A percentile compares a stretch with the other conserved stretches of the same genome.
These are phyloP conservation scores for Euphorbia pulcherrima DNA, from an alignment of 345 rosid genomes.

Conservation along the genomic window DNA sequence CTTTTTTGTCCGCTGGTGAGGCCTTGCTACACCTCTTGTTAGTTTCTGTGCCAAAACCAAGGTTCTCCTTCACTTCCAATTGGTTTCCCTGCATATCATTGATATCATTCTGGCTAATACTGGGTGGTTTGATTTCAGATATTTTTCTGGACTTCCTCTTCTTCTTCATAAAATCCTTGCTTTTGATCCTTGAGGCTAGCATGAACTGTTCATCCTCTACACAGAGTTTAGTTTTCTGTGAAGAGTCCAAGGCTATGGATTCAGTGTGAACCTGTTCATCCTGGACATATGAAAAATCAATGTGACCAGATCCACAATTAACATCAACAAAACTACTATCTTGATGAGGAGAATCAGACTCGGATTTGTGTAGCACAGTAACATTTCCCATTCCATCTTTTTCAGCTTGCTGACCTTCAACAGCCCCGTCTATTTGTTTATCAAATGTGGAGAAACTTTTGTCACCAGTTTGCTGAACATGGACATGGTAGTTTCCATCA, in stretches of 20 bases:
- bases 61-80: constrained; percentile 24
- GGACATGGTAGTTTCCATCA: constrained; percentile 32
- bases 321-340: constrained; percentile 31
- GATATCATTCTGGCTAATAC: constrained; percentile 33
- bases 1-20: constrained; percentile 24
- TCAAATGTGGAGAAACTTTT: constrained; percentile 31
- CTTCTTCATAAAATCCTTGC: constrained; percentile 38
- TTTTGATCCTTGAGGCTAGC: constrained; percentile 33
- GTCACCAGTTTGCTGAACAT: constrained; percentile 36
- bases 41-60: constrained; percentile 14
- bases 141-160: constrained; percentile 70
- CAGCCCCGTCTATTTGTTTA: constrained; percentile 18
- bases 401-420: constrained; percentile 23
- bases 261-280: constrained; percentile 13
- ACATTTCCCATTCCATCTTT: constrained; percentile 23
- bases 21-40: constrained; percentile 23
- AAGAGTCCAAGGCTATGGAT: constrained; percentile 22
- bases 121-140: constrained; percentile 50
- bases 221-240: constrained; percentile 24
- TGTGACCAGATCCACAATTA: constrained; percentile 9
- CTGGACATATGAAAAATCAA: constrained; percentile 7
- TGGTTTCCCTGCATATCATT: constrained; percentile 21
- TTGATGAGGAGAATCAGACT: constrained; percentile 32
- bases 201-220: constrained; percentile 36
- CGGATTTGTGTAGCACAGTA: constrained; percentile 22